Evolutionary conservation across 768 basidiomycete species (phyloP).

Genomic region (Auricularia sp.): DNA sequence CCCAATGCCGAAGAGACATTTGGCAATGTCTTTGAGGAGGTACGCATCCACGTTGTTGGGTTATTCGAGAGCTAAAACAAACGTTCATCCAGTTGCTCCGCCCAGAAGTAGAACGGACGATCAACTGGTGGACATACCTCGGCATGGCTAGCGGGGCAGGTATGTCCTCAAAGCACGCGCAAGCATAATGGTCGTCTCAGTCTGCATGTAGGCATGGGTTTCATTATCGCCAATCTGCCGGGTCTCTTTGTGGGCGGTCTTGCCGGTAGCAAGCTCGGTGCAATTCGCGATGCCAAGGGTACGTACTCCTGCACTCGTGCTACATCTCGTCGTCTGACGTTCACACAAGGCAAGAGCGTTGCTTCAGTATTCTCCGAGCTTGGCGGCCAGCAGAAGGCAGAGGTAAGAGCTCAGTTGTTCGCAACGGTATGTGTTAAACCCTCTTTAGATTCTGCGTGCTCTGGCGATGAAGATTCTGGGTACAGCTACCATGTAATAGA

Average conservation of each 20-base stretch:
- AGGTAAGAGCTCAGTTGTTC: conserved; percentile 39
- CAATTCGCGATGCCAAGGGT: conserved; percentile 79
- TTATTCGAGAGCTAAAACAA: background rate
- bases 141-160: conserved; percentile 62
- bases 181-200: background rate
- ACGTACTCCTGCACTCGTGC: background rate
- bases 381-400: conserved; percentile 71
- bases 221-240: conserved; percentile 66
- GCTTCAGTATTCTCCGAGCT: conserved; percentile 77
- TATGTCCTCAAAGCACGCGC: background rate
- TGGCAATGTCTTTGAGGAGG: conserved; percentile 87
- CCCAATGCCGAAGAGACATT: conserved; percentile 68
- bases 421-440: background rate
- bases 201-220: conserved; percentile 20
- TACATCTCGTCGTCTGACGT: background rate
- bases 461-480: conserved; percentile 78
- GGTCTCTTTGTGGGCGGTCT: conserved; percentile 78
- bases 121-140: conserved; percentile 38
- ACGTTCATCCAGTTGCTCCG: conserved; percentile 49
- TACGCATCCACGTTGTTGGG: conserved; percentile 16
- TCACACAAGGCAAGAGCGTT: conserved; percentile 60
- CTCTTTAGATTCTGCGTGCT: conserved; percentile 60
- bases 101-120: conserved; percentile 65
- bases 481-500: conserved; percentile 27
- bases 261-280: conserved; percentile 85